Evolutionary conservation across 352 stramenopile genomes (phyloP).

Genomic region (Aphanomyces stellatus): DNA sequence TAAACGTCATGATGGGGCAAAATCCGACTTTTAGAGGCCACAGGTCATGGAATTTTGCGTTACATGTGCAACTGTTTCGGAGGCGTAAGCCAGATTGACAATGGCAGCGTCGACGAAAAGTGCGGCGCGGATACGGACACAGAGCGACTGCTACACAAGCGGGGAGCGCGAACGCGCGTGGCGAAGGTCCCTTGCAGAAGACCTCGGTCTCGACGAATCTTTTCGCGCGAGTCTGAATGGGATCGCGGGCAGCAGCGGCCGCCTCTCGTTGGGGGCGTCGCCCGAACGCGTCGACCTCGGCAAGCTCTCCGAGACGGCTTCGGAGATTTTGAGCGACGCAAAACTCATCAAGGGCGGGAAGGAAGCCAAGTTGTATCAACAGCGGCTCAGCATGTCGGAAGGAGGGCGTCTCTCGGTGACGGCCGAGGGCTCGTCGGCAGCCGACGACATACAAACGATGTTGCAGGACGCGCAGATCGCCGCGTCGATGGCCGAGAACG

Average conservation of each 20-base stretch:
- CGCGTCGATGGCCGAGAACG: background rate
- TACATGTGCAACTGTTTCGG: background rate
- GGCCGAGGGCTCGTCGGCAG: background rate
- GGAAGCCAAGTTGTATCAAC: conserved; percentile 70
- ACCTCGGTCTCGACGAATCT: conserved; percentile 8
- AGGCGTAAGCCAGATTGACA: background rate
- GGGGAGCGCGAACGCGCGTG: conserved; percentile 15
- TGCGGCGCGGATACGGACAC: background rate
- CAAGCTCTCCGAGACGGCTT: conserved; percentile 69
- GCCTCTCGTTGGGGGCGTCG: conserved; percentile 13
- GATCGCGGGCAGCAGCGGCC: background rate
- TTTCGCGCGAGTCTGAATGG: conserved; percentile 5
- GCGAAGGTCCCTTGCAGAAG: conserved; percentile 15
- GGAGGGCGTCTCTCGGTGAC: conserved; percentile 2
- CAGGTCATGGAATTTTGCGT: too few species aligned
- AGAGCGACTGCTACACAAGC: conserved; percentile 21
- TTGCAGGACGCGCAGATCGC: conserved; percentile 7
- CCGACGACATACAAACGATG: conserved; percentile 13
- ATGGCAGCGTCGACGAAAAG: background rate
- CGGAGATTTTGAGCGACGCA: conserved; percentile 75
- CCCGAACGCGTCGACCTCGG: conserved; percentile 23
- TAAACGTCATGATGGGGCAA: background rate
- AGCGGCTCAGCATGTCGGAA: conserved; percentile 28
- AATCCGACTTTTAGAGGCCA: too few species aligned
- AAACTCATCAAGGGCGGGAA: conserved; percentile 69